These are phyloP conservation scores for Metarhizium anisopliae DNA, from an alignment of 2,329 filamentous ascomycete genomes.

Conservation along the genomic window DNA sequence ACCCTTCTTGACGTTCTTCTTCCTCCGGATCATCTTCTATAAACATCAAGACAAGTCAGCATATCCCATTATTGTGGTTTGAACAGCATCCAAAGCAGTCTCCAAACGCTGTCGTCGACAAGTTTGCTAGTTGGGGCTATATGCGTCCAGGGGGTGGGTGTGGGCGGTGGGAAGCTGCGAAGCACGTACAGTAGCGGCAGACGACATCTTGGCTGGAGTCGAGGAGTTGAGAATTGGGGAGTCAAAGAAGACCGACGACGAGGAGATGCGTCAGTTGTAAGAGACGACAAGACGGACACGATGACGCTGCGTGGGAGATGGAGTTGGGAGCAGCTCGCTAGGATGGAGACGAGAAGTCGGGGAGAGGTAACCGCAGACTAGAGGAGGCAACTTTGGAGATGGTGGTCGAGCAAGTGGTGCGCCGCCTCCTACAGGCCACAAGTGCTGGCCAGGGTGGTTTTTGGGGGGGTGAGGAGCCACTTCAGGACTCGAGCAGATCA, in stretches of 20 bases:
- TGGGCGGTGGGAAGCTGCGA: conserved; percentile 1
- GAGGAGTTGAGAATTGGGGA: conserved; percentile 7
- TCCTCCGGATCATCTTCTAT: conserved; percentile 92
- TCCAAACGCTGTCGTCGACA: conserved; percentile 5
- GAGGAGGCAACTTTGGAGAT: conserved; percentile 4
- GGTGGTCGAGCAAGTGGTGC: conserved; percentile 1
- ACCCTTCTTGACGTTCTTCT: conserved; percentile 99
- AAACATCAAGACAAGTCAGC: conserved; percentile 18
- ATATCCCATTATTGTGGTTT: conserved; percentile 1
- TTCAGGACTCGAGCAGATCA: background rate
- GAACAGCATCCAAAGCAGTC: background rate
- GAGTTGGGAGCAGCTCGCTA: conserved; percentile 6
- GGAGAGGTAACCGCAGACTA: background rate
- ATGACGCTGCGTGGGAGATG: conserved; percentile 3
- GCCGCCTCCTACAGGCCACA: too few relatives aligned
- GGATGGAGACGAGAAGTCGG: conserved; percentile 8
- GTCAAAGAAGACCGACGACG: conserved; percentile 7
- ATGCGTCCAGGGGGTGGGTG: conserved; percentile 1
- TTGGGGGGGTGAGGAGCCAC: background rate
- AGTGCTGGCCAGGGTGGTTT: too few relatives aligned
- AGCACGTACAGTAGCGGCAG: conserved; percentile 12
- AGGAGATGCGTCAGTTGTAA: conserved; percentile 8
- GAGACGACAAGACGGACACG: conserved; percentile 5
- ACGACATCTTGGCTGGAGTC: conserved; percentile 15
- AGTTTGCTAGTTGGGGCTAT: background rate